Conservation (phyloP, 768 basidiomycete genomes). For the Naganishia vaughanmartiniae region DNA sequence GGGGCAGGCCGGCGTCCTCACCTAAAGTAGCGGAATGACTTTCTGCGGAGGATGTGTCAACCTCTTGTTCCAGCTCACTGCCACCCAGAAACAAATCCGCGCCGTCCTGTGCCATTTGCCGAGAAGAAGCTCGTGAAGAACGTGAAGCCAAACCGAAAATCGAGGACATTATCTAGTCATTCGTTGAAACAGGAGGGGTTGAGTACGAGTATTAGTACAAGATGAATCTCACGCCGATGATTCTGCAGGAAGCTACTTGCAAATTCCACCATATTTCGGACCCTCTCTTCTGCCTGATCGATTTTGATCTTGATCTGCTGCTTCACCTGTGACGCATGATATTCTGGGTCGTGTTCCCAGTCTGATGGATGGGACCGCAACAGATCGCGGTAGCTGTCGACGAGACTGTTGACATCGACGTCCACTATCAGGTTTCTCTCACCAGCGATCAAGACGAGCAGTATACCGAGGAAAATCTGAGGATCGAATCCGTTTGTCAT, state of each 20-base stretch:
- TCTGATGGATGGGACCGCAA: neutral
- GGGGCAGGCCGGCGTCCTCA: neutral
- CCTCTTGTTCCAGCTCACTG: neutral
- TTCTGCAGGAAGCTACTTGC: neutral
- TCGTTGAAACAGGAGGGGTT: neutral
- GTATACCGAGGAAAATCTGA: slow-evolving; percentile 28
- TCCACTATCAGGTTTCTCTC: slow-evolving; percentile 29
- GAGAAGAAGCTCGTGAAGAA: neutral
- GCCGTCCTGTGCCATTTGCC: neutral
- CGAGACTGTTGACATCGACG: slow-evolving; percentile 10
- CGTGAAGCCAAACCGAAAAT: slow-evolving; percentile 8
- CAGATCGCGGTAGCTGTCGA: neutral
- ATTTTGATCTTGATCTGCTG: neutral
- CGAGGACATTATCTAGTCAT: neutral
- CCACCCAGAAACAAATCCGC: neutral
- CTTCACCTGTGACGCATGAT: neutral
- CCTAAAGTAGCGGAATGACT: neutral
- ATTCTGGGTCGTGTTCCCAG: neutral
- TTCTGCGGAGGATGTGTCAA: neutral
- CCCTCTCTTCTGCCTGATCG: neutral
- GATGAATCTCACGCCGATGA: neutral
- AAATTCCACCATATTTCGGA: slow-evolving; percentile 4
- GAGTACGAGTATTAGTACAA: neutral
- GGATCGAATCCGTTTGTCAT: slow-evolving; percentile 6
- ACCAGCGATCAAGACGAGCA: slow-evolving; percentile 24